Percentiles rank a stretch among this genome's conserved stretches.
phyloP scores from a whole-genome alignment of 2,329 filamentous ascomycete genomes.

The Botryotinia convoluta region DNA sequence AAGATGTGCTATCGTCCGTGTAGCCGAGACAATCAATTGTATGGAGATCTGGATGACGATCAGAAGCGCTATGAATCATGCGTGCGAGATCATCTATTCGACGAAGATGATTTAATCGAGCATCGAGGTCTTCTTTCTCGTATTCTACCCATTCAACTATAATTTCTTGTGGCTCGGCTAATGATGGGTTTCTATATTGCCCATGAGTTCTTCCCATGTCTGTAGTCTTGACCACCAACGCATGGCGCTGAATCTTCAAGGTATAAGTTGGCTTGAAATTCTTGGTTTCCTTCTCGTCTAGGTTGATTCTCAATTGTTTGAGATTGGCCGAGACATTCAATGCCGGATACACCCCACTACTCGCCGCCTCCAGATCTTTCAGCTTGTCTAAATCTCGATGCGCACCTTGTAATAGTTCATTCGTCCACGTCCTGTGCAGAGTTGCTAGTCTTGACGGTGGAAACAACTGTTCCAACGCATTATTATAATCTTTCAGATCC shows the following conservation, averaged over 20 bases:
- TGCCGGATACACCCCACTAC: conserved; percentile 44
- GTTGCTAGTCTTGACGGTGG: conserved; percentile 44
- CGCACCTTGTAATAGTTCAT: conserved; percentile 47
- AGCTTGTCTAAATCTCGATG: conserved; percentile 45
- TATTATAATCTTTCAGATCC: conserved; percentile 49
- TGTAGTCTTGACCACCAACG: conserved; percentile 34
- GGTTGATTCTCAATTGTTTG: conserved; percentile 48
- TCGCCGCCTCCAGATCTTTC: conserved; percentile 44
- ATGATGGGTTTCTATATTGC: conserved; percentile 39
- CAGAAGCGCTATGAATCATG: conserved; percentile 48
- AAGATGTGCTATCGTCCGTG: conserved; percentile 42
- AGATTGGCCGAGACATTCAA: conserved; percentile 45
- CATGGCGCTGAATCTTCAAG: conserved; percentile 41
- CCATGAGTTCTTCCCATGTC: conserved; percentile 36
- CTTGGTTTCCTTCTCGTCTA: conserved; percentile 43
- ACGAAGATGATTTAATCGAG: conserved; percentile 45
- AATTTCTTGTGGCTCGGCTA: conserved; percentile 36
- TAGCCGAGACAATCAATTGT: conserved; percentile 46
- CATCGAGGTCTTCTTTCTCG: conserved; percentile 42
- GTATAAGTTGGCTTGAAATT: conserved; percentile 46
- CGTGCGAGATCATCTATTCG: conserved; percentile 48
- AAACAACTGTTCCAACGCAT: conserved; percentile 49
- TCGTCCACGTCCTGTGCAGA: conserved; percentile 47
- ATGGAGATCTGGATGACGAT: conserved; percentile 42
- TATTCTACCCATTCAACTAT: conserved; percentile 48